Percentiles rank a stretch among this genome's conserved stretches.
Conservation (phyloP, 148 eudicot species). For the Fallopia convolvulus region DNA sequence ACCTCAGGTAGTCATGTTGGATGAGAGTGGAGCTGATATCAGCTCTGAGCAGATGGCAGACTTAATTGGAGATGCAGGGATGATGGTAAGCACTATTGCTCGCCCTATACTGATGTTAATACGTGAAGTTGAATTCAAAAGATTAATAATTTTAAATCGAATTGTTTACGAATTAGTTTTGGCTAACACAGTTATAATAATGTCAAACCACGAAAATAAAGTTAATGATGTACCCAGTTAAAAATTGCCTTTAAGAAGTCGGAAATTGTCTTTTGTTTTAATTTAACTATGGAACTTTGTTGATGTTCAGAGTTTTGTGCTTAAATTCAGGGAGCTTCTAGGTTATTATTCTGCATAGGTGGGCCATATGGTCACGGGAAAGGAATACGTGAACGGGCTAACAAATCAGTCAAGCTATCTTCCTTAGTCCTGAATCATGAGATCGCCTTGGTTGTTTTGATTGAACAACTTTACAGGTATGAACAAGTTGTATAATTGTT, state of each 20-base stretch:
- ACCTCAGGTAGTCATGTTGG: slow-evolving; percentile 73
- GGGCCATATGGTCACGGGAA: slow-evolving; percentile 92
- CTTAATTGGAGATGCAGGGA: slow-evolving; percentile 71
- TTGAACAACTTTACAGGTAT: slow-evolving; percentile 89
- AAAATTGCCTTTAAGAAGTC: too few relatives aligned
- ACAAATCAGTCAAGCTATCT: slow-evolving; percentile 59
- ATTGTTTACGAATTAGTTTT: background rate
- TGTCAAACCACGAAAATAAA: background rate
- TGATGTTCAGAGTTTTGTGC: background rate
- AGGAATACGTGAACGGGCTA: slow-evolving; percentile 53
- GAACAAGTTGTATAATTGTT: slow-evolving; percentile 9
- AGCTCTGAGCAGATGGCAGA: slow-evolving; percentile 69
- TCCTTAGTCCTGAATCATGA: slow-evolving; percentile 77
- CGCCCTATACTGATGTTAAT: background rate
- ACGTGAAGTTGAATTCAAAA: background rate
- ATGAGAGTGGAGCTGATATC: slow-evolving; percentile 61
- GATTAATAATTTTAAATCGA: background rate
- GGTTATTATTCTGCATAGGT: slow-evolving; percentile 71
- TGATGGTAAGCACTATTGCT: slow-evolving; percentile 28
- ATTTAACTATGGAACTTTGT: background rate
- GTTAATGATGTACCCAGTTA: background rate
- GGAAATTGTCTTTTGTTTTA: background rate
- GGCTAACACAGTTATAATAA: background rate
- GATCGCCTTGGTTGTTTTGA: slow-evolving; percentile 70
- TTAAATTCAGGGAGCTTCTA: slow-evolving; percentile 50